phyloP scores from a whole-genome alignment of 1,139 yeast genomes.

The Scheffersomyces illinoinensis region DNA sequence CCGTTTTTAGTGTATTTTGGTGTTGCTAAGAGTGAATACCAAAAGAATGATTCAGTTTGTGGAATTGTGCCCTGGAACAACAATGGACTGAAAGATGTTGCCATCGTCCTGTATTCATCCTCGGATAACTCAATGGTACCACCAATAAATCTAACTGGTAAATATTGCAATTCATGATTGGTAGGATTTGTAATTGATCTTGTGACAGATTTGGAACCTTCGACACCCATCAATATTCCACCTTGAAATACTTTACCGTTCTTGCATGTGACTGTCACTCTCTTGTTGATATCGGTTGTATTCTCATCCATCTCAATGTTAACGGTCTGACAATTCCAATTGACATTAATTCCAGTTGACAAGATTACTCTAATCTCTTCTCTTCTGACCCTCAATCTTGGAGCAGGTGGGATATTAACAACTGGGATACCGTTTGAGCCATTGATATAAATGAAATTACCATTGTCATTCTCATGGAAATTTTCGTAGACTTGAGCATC shows the following conservation, averaged over 20 bases:
- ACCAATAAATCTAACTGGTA: conserved; percentile 27
- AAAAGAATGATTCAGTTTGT: conserved; percentile 21
- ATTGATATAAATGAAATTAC: conserved; percentile 26
- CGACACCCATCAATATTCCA: conserved; percentile 22
- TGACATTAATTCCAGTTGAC: conserved; percentile 20
- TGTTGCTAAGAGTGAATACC: conserved; percentile 26
- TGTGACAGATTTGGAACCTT: conserved; percentile 23
- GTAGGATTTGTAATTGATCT: conserved; percentile 18
- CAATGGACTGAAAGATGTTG: conserved; percentile 22
- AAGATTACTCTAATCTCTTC: conserved; percentile 24
- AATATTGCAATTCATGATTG: conserved; percentile 17
- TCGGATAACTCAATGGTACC: conserved; percentile 20
- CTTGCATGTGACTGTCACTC: conserved; percentile 17
- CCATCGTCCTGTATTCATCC: conserved; percentile 17
- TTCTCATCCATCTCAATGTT: conserved; percentile 9
- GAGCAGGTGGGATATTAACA: conserved; percentile 26
- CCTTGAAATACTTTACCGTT: conserved; percentile 22
- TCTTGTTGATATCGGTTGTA: neutral
- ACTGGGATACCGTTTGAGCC: conserved; percentile 24
- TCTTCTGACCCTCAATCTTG: conserved; percentile 24
- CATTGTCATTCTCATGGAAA: conserved; percentile 23
- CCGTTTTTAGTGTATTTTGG: conserved; percentile 18
- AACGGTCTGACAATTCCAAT: conserved; percentile 22
- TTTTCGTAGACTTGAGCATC: conserved; percentile 24
- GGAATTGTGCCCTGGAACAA: conserved; percentile 31